Conservation (phyloP, 2,329 filamentous ascomycete species). For the Sporothrix euskadiensis region DNA sequence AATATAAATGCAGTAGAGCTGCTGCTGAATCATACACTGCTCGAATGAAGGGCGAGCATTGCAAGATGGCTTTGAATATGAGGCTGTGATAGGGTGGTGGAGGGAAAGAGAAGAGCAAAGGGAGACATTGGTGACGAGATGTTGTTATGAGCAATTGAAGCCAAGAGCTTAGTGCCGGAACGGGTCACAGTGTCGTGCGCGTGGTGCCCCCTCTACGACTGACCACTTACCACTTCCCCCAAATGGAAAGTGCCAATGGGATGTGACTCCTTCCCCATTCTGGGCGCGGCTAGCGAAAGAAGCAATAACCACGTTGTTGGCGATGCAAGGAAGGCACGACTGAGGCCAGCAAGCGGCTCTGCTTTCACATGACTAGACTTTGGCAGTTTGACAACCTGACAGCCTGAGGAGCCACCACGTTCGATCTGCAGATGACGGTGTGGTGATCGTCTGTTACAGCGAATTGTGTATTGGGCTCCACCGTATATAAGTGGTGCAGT, state of each 20-base stretch:
- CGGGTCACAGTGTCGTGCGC: neutral
- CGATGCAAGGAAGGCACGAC: conserved; percentile 13
- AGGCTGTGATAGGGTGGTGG: neutral
- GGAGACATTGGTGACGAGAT: neutral
- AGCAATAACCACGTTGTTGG: neutral
- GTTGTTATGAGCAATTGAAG: conserved; percentile 6
- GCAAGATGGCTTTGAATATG: neutral
- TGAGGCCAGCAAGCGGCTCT: neutral
- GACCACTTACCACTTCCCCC: neutral
- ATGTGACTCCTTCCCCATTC: conserved; percentile 26
- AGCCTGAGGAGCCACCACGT: neutral
- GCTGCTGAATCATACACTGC: conserved; percentile 8
- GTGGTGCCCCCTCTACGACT: conserved; percentile 10
- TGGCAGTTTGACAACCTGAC: neutral
- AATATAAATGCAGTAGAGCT: neutral
- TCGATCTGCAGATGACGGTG: neutral
- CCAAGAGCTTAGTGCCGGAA: neutral
- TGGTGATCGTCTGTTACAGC: neutral
- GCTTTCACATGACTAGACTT: neutral
- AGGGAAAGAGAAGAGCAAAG: neutral
- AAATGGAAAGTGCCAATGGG: conserved; percentile 12
- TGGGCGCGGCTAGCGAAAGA: neutral
- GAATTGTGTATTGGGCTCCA: neutral
- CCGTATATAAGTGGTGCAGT: neutral
- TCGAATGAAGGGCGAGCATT: conserved; percentile 7